Percentiles rank a stretch among this genome's conserved stretches.
Evolutionary conservation across 1,284 basidiomycete genomes (phyloP).

Genomic region (Trametes sp.): DNA sequence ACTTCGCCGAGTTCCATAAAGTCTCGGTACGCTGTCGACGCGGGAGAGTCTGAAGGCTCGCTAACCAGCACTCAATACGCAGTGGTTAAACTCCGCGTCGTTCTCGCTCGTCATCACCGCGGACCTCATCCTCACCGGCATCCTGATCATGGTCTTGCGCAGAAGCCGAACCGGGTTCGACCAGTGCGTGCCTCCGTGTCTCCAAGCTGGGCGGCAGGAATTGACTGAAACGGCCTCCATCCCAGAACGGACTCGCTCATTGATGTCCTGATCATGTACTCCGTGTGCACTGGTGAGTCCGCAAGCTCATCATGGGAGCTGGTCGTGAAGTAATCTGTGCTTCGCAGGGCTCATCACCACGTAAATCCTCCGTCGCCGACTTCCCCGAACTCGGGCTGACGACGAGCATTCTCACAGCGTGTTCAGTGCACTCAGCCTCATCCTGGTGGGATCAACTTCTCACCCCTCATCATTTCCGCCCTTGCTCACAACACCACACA

Average conservation of each 20-base stretch:
- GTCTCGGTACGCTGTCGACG: background rate
- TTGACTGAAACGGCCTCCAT: background rate
- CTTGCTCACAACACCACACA: background rate
- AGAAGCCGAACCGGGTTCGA: slow-evolving; percentile 13
- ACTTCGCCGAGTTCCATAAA: slow-evolving; percentile 13
- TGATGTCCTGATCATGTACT: slow-evolving; percentile 15
- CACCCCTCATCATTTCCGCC: background rate
- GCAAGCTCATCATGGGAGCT: too few relatives aligned
- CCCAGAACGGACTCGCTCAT: slow-evolving; percentile 18
- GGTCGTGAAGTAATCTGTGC: too few relatives aligned
- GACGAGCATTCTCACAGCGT: background rate
- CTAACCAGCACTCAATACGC: background rate
- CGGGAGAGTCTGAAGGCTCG: too few relatives aligned
- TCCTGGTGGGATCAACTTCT: slow-evolving; percentile 3
- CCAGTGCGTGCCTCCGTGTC: background rate
- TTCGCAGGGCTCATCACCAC: background rate
- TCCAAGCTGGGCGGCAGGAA: background rate
- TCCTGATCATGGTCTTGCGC: slow-evolving; percentile 13
- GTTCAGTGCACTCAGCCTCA: slow-evolving; percentile 12
- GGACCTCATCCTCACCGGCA: slow-evolving; percentile 12
- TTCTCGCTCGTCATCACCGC: slow-evolving; percentile 13
- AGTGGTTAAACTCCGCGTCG: slow-evolving; percentile 20
- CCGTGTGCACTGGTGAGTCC: slow-evolving; percentile 10
- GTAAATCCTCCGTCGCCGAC: background rate
- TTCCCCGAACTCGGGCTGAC: background rate